phyloP scores from a whole-genome alignment of 306 rosid species.

The Acacia confusa region DNA sequence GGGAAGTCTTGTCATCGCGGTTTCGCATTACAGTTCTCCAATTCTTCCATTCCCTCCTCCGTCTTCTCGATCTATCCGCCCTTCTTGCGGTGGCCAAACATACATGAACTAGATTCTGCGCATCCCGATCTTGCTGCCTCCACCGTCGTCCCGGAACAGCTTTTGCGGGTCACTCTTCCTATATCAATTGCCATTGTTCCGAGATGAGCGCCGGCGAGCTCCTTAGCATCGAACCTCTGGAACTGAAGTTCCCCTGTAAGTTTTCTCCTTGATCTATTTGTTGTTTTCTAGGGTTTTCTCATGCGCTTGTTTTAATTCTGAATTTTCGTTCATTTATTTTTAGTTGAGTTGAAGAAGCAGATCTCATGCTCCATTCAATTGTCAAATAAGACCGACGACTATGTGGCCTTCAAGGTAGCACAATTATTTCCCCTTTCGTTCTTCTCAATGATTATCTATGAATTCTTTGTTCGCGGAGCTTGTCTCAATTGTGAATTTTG shows the following conservation, averaged over 20 bases:
- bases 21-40: constrained; percentile 16
- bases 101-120: background rate
- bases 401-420: constrained; percentile 88
- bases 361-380: constrained; percentile 92
- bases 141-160: constrained; percentile 10
- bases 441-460: background rate
- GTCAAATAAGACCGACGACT: constrained; percentile 83
- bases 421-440: background rate
- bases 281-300: constrained; percentile 31
- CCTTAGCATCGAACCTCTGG: constrained; percentile 86
- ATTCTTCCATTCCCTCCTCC: background rate
- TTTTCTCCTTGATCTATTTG: constrained; percentile 34
- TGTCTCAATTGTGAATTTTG: background rate
- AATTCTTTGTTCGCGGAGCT: background rate
- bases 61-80: constrained; percentile 52
- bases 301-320: background rate
- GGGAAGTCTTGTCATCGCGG: constrained; percentile 24
- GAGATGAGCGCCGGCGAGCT: constrained; percentile 89
- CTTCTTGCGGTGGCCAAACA: background rate
- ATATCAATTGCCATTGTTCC: constrained; percentile 17
- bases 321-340: background rate
- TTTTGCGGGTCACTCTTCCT: constrained; percentile 11
- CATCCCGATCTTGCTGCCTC: constrained; percentile 18
- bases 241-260: constrained; percentile 89
- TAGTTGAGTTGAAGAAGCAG: constrained; percentile 98